These are phyloP conservation scores for Schizophyllum commune DNA, from an alignment of 1,284 basidiomycete genomes.

Conservation along the genomic window DNA sequence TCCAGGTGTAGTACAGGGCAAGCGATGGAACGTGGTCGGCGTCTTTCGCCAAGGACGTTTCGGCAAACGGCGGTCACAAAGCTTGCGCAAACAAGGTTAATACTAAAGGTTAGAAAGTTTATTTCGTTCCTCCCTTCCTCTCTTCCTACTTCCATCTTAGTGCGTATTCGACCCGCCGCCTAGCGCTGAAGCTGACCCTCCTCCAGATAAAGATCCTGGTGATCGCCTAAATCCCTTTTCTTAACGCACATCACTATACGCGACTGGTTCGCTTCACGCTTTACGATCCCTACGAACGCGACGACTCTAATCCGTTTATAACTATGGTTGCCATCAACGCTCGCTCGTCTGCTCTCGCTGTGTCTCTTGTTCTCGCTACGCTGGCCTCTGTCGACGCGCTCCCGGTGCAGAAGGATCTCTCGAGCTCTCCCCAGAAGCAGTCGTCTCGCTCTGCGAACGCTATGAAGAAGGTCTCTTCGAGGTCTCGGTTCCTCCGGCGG, in stretches of 20 bases:
- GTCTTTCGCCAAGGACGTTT: neutral
- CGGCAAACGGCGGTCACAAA: neutral
- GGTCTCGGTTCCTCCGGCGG: neutral
- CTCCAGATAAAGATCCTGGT: neutral
- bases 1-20: too few relatives aligned
- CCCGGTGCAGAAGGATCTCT: conserved; percentile 18
- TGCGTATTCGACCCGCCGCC: neutral
- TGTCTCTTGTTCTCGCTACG: conserved; percentile 25
- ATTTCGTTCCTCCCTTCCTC: neutral
- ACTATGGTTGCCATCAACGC: conserved; percentile 41
- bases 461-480: conserved; percentile 4
- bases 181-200: neutral
- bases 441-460: conserved; percentile 1
- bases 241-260: neutral
- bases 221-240: neutral
- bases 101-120: neutral
- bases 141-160: neutral
- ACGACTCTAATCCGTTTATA: neutral
- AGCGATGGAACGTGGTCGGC: too few relatives aligned
- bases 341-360: conserved; percentile 38
- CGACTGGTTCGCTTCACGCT: neutral
- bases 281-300: neutral
- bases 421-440: conserved; percentile 6
- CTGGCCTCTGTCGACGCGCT: conserved; percentile 30
- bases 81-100: neutral